Percentiles rank a stretch among this genome's conserved stretches.
These are phyloP conservation scores for Dipodascus albidus DNA, from an alignment of 805 yeast species.

Conservation along the genomic window DNA sequence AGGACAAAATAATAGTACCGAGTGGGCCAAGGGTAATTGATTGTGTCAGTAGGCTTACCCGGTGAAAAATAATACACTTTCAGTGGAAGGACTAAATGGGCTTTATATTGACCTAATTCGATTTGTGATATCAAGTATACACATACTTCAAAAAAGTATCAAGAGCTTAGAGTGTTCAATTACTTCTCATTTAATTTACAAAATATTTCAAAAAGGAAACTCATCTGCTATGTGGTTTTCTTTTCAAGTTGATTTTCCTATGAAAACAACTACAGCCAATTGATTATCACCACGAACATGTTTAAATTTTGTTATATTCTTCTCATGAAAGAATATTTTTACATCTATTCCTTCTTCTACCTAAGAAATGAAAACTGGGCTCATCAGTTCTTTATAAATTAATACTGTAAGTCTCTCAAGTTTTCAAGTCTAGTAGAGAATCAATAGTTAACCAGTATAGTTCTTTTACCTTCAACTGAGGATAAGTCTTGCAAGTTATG, in stretches of 20 bases:
- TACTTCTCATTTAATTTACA: background rate
- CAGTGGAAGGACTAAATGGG: background rate
- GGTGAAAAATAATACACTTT: background rate
- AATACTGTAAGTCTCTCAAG: no score
- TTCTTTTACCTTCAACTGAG: background rate
- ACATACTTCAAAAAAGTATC: no score
- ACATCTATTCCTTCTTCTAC: background rate
- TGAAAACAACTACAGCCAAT: background rate
- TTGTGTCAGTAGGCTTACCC: background rate
- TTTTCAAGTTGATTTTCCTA: background rate
- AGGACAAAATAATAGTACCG: no score
- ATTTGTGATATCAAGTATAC: no score
- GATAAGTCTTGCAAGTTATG: background rate
- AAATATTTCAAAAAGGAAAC: background rate
- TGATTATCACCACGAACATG: background rate
- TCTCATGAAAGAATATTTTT: background rate
- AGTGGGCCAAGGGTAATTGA: background rate
- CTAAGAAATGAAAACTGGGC: no score
- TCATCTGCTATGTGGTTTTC: background rate
- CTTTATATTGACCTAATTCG: background rate
- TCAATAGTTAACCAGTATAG: background rate
- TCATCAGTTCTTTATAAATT: no score
- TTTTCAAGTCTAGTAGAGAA: no score
- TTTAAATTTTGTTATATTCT: background rate
- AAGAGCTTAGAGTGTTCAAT: background rate